Evolutionary conservation across 306 rosid species (phyloP), one percentile per base, ranked within the genome.

Genomic region (Luffa acutangula): DNA sequence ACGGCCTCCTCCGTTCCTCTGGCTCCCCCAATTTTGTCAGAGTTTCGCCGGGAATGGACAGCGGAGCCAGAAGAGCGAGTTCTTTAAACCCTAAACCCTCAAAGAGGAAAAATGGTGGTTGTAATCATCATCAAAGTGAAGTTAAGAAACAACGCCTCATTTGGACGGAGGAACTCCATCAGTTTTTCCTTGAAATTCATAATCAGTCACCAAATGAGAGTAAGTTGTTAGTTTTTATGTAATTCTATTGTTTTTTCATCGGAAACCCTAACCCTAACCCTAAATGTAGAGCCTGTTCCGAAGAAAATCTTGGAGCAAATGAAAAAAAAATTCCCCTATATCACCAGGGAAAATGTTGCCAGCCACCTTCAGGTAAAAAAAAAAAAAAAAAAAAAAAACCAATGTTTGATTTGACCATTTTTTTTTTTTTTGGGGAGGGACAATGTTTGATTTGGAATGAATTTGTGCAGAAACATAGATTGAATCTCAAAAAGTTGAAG

Each of bases 311-410:
- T 58, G 53, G 81, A 45, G 31, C 3, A 10, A 0, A 67, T 82
- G 84, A 34, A 3, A 15, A 2, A 9, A 12, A 45, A 52, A 20
- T 46, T 3, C 20, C 4, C 52, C 4, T 14, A 57, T 69, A 13
- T 82, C 41, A 77, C 81, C 1, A 57, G 81, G 45, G 81, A 77
- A 77, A 77, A 82, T 21, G 8, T 82, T 57, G 81, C 84, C 0
- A 82, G 84, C 78, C 84, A 82, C 54, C 84, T 82, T 31, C 84
- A 82, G 78, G 84, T 82, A 33, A 17, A 25, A 25, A 25, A 25
- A 25, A 25, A 25, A 25, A 33, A 17, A 25, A 25, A 25, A 25
- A 25, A 25, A 25, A 25, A 1, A 25, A 25, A 25, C 31, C 31
- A 25, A 25, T 25, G 31, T 25, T 25, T 25, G 31, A 25, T 25